Evolutionary conservation across 495 filamentous ascomycete genomes (phyloP), one percentile per base, ranked within the genome.

Genomic region (Penicillium dipodomyicola): DNA sequence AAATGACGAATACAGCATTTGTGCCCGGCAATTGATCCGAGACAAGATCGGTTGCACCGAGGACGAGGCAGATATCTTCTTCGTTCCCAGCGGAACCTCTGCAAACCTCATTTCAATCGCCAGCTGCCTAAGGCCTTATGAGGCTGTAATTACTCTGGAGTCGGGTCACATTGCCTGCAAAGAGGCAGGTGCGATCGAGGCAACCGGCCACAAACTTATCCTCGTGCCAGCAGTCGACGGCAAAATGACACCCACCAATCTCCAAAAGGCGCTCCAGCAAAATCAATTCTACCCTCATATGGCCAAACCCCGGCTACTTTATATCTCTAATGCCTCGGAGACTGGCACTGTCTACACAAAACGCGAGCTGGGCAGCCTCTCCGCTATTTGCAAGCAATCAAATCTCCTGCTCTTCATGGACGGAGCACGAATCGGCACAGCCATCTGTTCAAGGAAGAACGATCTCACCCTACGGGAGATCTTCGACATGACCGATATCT

Each of bases 151-250:
- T 17, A 72, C 75, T 12, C 62, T 73, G 5, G 67, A 74, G 4
- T 64, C 75, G 0, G 75, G 75, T 1, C 75, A 78, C 49, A 77
- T 78, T 41, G 65, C 72, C 42, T 61, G 61, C 62, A 77, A 75
- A 59, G 75, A 78, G 51, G 73, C 75, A 9, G 73, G 75, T 23
- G 73, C 75, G 4, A 78, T 78, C 32, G 73, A 78, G 47, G 72
- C 71, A 3, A 77, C 75, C 1, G 75, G 75, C 14, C 75, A 78
- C 65, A 78, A 78, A 49, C 71, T 73, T 3, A 77, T 78, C 30
- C 54, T 67, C 4, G 75, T 76, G 3, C 70, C 71, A 0, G 70
- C 65, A 0, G 69, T 71, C 1, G 59, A 67, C 17, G 75, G 75
- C 41, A 78, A 78, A 52, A 72, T 78, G 70, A 72, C 68, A 1